Evolutionary conservation across 768 basidiomycete species (phyloP), one percentile per base, ranked within the genome.

Genomic region (Trametes villosa): DNA sequence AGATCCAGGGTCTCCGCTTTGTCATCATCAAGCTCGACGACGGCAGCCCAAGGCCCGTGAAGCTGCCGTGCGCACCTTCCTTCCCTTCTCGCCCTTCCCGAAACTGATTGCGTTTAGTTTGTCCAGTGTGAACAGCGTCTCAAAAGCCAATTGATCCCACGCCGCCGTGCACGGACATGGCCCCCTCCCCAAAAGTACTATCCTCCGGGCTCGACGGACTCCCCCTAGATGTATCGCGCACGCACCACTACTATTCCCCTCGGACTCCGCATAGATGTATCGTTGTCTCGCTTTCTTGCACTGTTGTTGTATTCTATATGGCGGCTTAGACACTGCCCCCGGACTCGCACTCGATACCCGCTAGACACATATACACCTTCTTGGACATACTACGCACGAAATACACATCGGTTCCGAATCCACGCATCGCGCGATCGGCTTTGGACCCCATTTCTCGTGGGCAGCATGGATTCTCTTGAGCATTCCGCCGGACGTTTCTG

Each of bases 11-110:
- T 42, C 63, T 60, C 12, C 54, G 55, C 30, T 64, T 60, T 57
- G 59, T 64, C 51, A 59, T 60, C 48, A 65, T 65, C 46, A 59
- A 55, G 52, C 57, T 59, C 34, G 60, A 62, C 57, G 64, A 65
- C 44, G 60, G 62, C 22, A 62, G 40, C 29, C 42, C 53, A 18
- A 42, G 59, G 33, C 52, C 50, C 18, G 58, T 67, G 41, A 67
- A 64, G 51, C 48, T 64, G 26, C 63, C 66, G 66, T 67, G 50
- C 38, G 66, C 63, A 27, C 42, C 29, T 42, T 49, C 44, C 40
- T 24, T 12, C 22, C 36, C 40, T 51, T n/a, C 30, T 33, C 17
- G 13, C 9, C 11, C 42, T 40, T 55, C 30, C 33, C 24, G 40
- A 26, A 20, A 47, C 54, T 64, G 53, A 53, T 55, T 41, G 50